Conservation (phyloP, 495 filamentous ascomycete species). For the Aspergillus carlsbadensis region DNA sequence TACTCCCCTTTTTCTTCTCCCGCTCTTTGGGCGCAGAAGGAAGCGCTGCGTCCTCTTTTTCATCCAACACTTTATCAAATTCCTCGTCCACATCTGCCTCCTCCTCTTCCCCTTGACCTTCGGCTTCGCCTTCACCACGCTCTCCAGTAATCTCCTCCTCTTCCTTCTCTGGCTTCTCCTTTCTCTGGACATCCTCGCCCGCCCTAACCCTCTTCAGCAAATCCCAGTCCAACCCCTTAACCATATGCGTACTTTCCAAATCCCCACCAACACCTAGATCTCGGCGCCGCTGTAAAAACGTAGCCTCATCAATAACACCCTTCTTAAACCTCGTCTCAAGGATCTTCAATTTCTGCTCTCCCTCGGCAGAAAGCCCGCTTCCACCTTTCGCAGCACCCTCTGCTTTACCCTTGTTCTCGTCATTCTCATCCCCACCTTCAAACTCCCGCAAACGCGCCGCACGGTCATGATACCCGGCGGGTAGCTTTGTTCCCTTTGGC, state of each 20-base stretch:
- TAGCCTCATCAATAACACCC: constrained; percentile 73
- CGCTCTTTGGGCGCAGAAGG: constrained; percentile 50
- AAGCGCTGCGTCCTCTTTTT: constrained; percentile 58
- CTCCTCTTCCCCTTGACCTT: constrained; percentile 18
- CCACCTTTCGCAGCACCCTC: constrained; percentile 33
- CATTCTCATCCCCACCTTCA: neutral
- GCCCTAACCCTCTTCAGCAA: constrained; percentile 70
- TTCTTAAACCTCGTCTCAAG: constrained; percentile 69
- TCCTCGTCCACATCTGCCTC: constrained; percentile 68
- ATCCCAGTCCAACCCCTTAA: constrained; percentile 88
- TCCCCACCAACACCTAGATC: constrained; percentile 82
- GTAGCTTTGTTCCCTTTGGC: constrained; percentile 80
- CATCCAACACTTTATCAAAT: constrained; percentile 68
- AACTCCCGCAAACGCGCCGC: constrained; percentile 53
- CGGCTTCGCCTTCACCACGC: constrained; percentile 16
- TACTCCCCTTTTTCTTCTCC: constrained; percentile 72
- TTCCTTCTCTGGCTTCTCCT: no score
- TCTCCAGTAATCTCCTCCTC: constrained; percentile 21
- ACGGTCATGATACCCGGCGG: constrained; percentile 84
- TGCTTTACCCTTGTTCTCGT: constrained; percentile 16
- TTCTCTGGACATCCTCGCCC: constrained; percentile 66
- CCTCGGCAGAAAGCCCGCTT: constrained; percentile 20
- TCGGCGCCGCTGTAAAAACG: constrained; percentile 30
- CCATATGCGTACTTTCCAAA: constrained; percentile 72
- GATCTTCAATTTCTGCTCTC: constrained; percentile 24